These are phyloP conservation scores for Aphanomyces stellatus DNA, from an alignment of 352 stramenopile genomes.

Conservation along the genomic window DNA sequence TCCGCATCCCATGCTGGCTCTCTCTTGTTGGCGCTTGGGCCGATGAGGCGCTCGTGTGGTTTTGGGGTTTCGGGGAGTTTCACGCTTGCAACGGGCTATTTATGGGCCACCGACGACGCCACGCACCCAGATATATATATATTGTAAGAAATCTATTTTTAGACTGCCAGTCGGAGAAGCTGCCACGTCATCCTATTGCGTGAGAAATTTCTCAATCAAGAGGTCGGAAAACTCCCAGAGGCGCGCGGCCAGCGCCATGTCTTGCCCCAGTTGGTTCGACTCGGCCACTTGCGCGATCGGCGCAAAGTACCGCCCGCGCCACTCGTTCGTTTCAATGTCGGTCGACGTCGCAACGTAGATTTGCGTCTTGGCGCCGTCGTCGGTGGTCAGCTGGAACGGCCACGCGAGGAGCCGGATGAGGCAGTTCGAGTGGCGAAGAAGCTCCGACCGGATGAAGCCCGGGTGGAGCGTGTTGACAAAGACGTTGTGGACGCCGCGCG, in stretches of 20 bases:
- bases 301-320: background rate
- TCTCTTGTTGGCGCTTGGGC: background rate
- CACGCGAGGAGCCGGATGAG: background rate
- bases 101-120: no score
- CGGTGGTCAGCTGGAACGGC: background rate
- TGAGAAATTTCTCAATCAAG: background rate
- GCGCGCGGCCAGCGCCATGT: background rate
- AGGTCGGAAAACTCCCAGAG: background rate
- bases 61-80: no score
- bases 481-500: constrained; percentile 21
- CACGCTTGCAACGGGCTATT: no score
- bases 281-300: background rate
- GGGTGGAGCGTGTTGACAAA: constrained; percentile 23
- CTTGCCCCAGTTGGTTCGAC: background rate
- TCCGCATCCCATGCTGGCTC: constrained; percentile 12
- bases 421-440: background rate
- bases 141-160: no score
- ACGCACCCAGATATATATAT: no score
- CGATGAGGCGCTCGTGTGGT: background rate
- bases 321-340: background rate
- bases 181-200: no score
- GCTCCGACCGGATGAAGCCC: background rate
- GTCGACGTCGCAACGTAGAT: background rate
- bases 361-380: constrained; percentile 11
- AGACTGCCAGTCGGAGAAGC: no score